Evolutionary conservation across 805 yeast species (phyloP).

Genomic region (Sugiyamaella chiloensis): DNA sequence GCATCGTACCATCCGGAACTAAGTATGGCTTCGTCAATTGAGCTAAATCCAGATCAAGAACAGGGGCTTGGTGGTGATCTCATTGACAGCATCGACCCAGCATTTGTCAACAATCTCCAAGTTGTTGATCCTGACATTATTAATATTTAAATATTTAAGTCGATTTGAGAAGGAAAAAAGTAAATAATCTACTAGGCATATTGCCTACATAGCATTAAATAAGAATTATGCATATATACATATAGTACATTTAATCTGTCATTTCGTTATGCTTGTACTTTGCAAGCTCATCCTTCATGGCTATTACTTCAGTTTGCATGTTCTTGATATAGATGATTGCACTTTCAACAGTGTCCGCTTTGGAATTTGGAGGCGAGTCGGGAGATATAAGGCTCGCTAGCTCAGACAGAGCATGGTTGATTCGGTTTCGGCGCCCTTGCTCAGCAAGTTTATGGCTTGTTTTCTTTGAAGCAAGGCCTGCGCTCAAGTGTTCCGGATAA

Average conservation of each 20-base stretch:
- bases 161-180: too few species aligned
- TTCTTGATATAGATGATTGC: conserved; percentile 67
- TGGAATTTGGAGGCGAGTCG: conserved; percentile 59
- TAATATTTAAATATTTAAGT: too few species aligned
- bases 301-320: conserved; percentile 39
- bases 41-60: background rate
- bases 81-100: background rate
- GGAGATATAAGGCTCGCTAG: conserved; percentile 67
- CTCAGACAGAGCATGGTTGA: conserved; percentile 82
- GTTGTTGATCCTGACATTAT: too few species aligned
- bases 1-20: conserved; percentile 18
- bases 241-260: background rate
- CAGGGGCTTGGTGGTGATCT: background rate
- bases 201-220: background rate
- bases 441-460: conserved; percentile 89
- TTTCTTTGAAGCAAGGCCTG: conserved; percentile 48
- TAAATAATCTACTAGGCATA: too few species aligned
- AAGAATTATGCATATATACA: conserved; percentile 4
- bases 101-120: too few species aligned
- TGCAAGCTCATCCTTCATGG: conserved; percentile 20
- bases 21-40: background rate
- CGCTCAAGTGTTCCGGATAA: conserved; percentile 40
- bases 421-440: conserved; percentile 90
- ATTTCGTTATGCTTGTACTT: conserved; percentile 8
- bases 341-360: conserved; percentile 92